Base-by-base conservation (phyloP, 192 early-diverging fungal genomes). In the Umbelopsis isabellina region DNA sequence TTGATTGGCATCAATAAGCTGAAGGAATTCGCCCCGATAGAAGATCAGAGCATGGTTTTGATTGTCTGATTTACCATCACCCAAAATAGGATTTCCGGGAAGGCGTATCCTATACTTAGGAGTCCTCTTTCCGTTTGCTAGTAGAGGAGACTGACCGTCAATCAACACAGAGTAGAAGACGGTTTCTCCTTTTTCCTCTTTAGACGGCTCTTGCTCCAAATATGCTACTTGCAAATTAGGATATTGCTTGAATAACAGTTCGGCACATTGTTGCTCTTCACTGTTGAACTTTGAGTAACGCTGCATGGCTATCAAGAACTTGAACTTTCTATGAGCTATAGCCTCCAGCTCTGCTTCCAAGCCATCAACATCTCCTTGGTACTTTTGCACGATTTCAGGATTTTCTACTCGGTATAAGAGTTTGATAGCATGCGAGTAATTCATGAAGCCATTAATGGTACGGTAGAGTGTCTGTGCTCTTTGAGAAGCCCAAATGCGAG, bases 21-120 rank as follows among this genome's bases (percentile, higher is more conserved):
- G 92, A 47, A 96, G 46, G 64, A 93, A 94, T 85, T 96, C 94
- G 45, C 94, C 94, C 45, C 94, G 93, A 35, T 88, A 86, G 61
- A 92, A 96, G 33, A 93, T 88, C 21, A 96, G 83, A 15, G 92
- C 83, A 67, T 92, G 92, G 79, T 93, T 94, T 80, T 94, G 94
- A 80, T 96, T 96, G 76, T 94, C 93, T 0, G 92, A 90, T 84
- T 96, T 96, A 58, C 94, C 94, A 75, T 96, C 93, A 21, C 94
- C 94, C n/a, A 96, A 81, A 69, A 95, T 94, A 18, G 94, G 92
- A 75, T 92, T 90, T 8, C 93, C 93, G 8, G 93, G 93, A 21
- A 94, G 80, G 67, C 89, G 86, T 22, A 94, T 88, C 45, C 89
- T 87, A 72, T 90, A 93, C 72, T 87, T 88, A 27, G 93, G 92